These are phyloP conservation scores for Lophium mytilinum DNA, from an alignment of 495 filamentous ascomycete species.

Conservation along the genomic window DNA sequence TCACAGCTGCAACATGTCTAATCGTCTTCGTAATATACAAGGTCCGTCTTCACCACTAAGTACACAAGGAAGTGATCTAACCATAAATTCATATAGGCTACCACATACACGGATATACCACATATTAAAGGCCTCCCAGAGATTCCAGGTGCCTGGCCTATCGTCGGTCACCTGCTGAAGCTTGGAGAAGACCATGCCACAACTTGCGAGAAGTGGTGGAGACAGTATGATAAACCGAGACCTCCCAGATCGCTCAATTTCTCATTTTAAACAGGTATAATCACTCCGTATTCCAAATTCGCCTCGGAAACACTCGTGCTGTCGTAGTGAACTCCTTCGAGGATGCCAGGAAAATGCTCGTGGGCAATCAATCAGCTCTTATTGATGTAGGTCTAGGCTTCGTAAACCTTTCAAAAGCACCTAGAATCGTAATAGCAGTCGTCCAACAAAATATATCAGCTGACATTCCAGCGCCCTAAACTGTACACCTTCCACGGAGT, in stretches of 20 bases:
- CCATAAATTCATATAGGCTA: neutral
- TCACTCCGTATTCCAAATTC: conserved; percentile 48
- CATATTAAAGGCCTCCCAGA: conserved; percentile 44
- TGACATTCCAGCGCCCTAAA: conserved; percentile 40
- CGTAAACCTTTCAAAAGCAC: too few species aligned
- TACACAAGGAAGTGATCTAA: neutral
- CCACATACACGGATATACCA: conserved; percentile 37
- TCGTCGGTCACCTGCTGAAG: conserved; percentile 46
- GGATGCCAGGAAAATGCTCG: conserved; percentile 54
- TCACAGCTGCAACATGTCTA: neutral
- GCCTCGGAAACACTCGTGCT: conserved; percentile 42
- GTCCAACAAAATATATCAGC: too few species aligned
- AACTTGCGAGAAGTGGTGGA: conserved; percentile 46
- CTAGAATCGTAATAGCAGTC: too few species aligned
- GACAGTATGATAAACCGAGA: conserved; percentile 18
- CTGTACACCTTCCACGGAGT: conserved; percentile 66
- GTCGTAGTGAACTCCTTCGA: conserved; percentile 45
- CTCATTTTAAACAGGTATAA: conserved; percentile 26
- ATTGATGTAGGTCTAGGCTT: conserved; percentile 37
- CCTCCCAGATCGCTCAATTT: neutral
- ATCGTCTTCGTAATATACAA: neutral
- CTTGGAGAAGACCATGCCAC: conserved; percentile 51
- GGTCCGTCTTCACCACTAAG: neutral
- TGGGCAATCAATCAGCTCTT: conserved; percentile 55
- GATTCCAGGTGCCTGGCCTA: conserved; percentile 43